Base-by-base conservation (phyloP, 495 filamentous ascomycete genomes). In the Penicillium tannophilum region DNA sequence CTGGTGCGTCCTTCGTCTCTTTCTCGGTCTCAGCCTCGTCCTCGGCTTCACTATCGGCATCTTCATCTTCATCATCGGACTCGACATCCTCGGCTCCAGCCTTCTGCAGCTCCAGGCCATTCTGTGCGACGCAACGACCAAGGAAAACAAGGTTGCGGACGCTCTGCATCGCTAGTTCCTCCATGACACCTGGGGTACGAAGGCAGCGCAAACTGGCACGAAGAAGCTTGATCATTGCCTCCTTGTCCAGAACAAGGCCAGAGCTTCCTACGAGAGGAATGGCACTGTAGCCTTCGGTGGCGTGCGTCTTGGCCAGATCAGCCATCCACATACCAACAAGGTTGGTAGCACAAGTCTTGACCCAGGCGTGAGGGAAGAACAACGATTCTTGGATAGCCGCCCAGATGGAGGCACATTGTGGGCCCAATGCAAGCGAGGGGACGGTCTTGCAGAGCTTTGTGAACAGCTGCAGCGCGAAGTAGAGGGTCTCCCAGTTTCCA, bases 121-220 rank as follows among this genome's bases (percentile, higher is more conserved):
- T 90, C 28, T 84, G 84, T 19, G 84, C 84, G 58, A 89, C 84
- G 72, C 84, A 87, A 17, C 84, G 81, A 35, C 79, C 86, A 0
- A 96, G 77, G 79, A 95, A 95, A 20, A 89, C 74, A 36, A 92
- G 75, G 63, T 95, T 93, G 58, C 88, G 85, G 28, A 90, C 85
- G 31, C 80, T 84, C 67, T 93, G 90, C 56, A 81, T 81, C 0
- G 86, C 87, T 26, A 96, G 77, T 20, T 85, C 81, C 56, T 91
- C 85, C 41, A 74, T 84, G 26, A 94, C 73, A 30, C 83, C 82
- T 0, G 83, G 82, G 0, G 84, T 85, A 36, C 81, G 86, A 28
- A 97, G 80, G 39, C 87, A 84, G 52, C 83, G 79, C 6, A 93
- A 69, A 49, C 84, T 84, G 36, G 83, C 82, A 17, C 82, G 79